phyloP scores from a whole-genome alignment of 2,329 filamentous ascomycete genomes.

The Tolypocladium album region DNA sequence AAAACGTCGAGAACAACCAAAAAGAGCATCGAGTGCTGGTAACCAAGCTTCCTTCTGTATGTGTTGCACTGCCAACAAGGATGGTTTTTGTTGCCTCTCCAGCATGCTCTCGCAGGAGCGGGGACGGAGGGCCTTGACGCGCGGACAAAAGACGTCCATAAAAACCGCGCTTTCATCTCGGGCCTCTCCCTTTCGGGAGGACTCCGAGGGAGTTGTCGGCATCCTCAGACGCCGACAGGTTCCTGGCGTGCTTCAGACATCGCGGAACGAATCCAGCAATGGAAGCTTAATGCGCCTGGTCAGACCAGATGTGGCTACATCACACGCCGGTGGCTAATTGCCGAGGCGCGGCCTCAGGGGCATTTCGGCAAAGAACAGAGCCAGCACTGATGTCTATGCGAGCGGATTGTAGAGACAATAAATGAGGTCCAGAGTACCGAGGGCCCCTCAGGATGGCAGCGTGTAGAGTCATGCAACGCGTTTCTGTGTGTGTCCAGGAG shows the following conservation, averaged over 20 bases:
- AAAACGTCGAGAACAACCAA: not conserved
- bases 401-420: not conserved
- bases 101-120: slow-evolving; percentile 19
- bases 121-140: slow-evolving; percentile 53
- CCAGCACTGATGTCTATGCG: not conserved
- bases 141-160: slow-evolving; percentile 92
- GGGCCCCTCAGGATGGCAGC: slow-evolving; percentile 28
- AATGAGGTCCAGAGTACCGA: slow-evolving; percentile 26
- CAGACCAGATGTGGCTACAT: slow-evolving; percentile 33
- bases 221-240: slow-evolving; percentile 17
- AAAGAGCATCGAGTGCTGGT: not conserved
- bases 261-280: slow-evolving; percentile 31
- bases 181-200: slow-evolving; percentile 24
- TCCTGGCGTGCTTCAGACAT: slow-evolving; percentile 37
- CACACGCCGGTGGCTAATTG: slow-evolving; percentile 32
- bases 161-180: slow-evolving; percentile 70
- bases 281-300: slow-evolving; percentile 47
- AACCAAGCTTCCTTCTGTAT: slow-evolving; percentile 54
- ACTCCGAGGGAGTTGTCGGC: slow-evolving; percentile 32
- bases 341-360: slow-evolving; percentile 31
- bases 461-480: slow-evolving; percentile 20
- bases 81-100: slow-evolving; percentile 95
- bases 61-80: slow-evolving; percentile 75
- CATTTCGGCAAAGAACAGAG: slow-evolving; percentile 13
- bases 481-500: slow-evolving; percentile 36